Base-by-base conservation (phyloP, 768 basidiomycete species). In the Termitomyces sp. region DNA sequence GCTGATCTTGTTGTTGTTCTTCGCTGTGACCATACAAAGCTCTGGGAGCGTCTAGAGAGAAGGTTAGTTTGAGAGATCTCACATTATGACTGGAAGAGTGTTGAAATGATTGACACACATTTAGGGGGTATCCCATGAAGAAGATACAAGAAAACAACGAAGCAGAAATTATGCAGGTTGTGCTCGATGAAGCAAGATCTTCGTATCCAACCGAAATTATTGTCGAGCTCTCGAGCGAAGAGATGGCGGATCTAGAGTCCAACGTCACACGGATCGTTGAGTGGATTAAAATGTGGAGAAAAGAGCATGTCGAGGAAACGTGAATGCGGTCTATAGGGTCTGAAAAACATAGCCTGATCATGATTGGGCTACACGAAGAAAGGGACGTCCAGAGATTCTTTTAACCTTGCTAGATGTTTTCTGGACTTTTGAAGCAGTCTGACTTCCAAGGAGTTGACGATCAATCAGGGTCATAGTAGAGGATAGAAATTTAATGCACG, bases 131-230 rank as follows among this genome's bases (percentile, higher is more conserved):
- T 67, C 75, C 89, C 1, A 70, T 94, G 48, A 91, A 91, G 69
- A 99, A 99, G 73, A 92, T 99, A 5, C 90, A 95, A 68, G 97
- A 99, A 72, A 99, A 99, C 70, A 95, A 98, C 70, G 89, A 95
- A 66, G 94, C 95, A 12, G 97, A 99, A 74, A 98, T 99, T 66
- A 97, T 98, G 94, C 79, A 91, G 66, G 85, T 94, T 50, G 86
- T 97, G 37, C 74, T 89, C 11, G 88, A 91, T 32, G 97, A 99
- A 69, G 95, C 96, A 3, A 79, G 84, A 43, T 84, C 85, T 39
- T 91, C 93, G 0, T 99, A 98, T 69, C 80, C 87, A 0, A 66
- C 79, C n/a, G 87, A 91, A 69, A 89, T 96, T 60, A 81, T 98
- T 25, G 86, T 98, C 17, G 91, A 91, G 65, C 76, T 98, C 25